These are phyloP conservation scores for Aegilops tauschii DNA, from an alignment of 176 grass and related monocot genomes.

Conservation along the genomic window DNA sequence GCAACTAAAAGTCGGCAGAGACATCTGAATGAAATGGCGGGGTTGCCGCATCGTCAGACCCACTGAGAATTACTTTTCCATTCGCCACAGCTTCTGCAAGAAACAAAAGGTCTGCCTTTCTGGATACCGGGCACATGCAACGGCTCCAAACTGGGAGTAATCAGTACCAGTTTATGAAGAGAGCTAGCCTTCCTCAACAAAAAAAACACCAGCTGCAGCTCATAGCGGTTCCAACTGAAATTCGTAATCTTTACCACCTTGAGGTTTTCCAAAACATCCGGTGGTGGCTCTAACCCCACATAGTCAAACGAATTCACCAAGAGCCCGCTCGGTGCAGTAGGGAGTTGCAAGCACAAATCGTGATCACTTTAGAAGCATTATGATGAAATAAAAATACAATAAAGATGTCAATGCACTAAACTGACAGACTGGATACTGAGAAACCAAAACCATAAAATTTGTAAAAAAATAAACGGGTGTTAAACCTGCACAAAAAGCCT, in stretches of 20 bases:
- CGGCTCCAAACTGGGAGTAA: neutral
- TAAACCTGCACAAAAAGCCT: slow-evolving; percentile 65
- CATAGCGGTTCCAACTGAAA: neutral
- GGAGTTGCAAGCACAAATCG: slow-evolving; percentile 1
- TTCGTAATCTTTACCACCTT: slow-evolving; percentile 4
- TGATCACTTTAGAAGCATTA: neutral
- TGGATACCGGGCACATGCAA: neutral
- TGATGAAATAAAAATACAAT: neutral
- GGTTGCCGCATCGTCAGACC: neutral
- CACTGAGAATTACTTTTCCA: neutral
- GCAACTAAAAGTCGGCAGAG: neutral
- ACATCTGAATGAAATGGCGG: slow-evolving; percentile 10
- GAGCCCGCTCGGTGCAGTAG: rapidly evolving
- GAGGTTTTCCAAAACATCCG: slow-evolving; percentile 9
- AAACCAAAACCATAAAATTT: neutral
- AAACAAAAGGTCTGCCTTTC: neutral
- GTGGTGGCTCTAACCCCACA: neutral
- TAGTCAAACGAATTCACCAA: neutral
- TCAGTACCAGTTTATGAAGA: neutral
- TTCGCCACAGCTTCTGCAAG: neutral
- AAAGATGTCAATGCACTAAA: neutral
- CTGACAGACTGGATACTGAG: neutral
- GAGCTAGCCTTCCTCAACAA: neutral
- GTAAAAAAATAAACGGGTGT: neutral
- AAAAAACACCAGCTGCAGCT: neutral